These are phyloP conservation scores for Pseudopithomyces maydicus DNA, from an alignment of 2,329 filamentous ascomycete species.

Conservation along the genomic window DNA sequence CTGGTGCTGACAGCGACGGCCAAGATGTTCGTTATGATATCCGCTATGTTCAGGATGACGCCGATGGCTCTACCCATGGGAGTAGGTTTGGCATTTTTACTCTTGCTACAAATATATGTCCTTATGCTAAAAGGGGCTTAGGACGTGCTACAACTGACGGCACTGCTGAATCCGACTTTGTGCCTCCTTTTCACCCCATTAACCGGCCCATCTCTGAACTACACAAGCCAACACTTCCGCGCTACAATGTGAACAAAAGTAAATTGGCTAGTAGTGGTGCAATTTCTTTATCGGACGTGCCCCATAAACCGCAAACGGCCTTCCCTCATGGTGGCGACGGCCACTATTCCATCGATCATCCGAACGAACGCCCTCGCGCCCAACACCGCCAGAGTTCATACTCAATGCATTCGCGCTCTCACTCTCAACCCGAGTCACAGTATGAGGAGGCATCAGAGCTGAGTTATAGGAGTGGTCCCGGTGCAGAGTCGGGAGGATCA, in stretches of 20 bases:
- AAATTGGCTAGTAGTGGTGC: conserved; percentile 1
- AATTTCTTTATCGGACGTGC: conserved; percentile 19
- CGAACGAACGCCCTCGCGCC: conserved; percentile 27
- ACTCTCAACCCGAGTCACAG: conserved; percentile 10
- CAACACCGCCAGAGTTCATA: conserved; percentile 20
- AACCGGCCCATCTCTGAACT: conserved; percentile 7
- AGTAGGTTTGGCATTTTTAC: conserved; percentile 14
- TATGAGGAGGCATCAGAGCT: conserved; percentile 24
- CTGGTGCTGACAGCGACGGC: conserved; percentile 54
- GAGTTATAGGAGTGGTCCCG: conserved; percentile 33
- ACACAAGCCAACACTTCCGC: conserved; percentile 8
- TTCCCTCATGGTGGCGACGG: conserved; percentile 34
- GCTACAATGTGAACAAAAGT: not conserved
- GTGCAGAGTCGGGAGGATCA: conserved; percentile 31
- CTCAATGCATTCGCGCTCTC: conserved; percentile 13
- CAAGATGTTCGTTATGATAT: conserved; percentile 32
- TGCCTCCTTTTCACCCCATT: conserved; percentile 16
- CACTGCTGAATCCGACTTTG: conserved; percentile 32
- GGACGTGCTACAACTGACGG: conserved; percentile 31
- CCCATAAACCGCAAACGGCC: conserved; percentile 20
- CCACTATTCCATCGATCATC: conserved; percentile 28
- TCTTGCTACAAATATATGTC: not conserved
- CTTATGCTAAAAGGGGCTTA: conserved; percentile 22
- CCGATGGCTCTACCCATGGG: conserved; percentile 10
- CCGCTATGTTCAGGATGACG: conserved; percentile 17